Percentiles rank a stretch among this genome's conserved stretches.
These are phyloP conservation scores for Pythium grandisporangium DNA, from an alignment of 352 stramenopile genomes.

Conservation along the genomic window DNA sequence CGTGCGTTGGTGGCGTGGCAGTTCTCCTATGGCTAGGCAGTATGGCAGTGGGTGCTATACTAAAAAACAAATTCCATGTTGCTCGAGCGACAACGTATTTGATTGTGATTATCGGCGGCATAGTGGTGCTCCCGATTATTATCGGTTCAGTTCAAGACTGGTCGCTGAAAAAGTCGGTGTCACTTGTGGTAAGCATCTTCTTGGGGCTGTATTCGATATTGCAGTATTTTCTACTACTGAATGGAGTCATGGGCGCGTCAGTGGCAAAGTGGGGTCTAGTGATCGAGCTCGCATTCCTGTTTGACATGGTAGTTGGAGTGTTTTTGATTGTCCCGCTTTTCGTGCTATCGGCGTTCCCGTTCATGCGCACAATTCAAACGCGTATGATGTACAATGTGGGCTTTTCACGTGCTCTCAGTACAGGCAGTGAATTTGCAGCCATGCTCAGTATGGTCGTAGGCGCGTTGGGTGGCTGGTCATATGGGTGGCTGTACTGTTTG, in stretches of 20 bases:
- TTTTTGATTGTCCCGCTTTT: conserved; percentile 69
- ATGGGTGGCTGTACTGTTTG: conserved; percentile 73
- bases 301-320: conserved; percentile 75
- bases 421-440: conserved; percentile 71
- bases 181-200: conserved; percentile 58
- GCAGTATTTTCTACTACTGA: conserved; percentile 66
- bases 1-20: conserved; percentile 42
- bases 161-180: conserved; percentile 57
- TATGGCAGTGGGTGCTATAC: conserved; percentile 28
- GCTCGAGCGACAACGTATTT: conserved; percentile 58
- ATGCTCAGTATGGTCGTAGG: conserved; percentile 73
- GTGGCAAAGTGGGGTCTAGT: conserved; percentile 62
- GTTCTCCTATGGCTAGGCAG: conserved; percentile 61
- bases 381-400: conserved; percentile 90
- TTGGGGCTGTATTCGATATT: conserved; percentile 66
- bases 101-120: conserved; percentile 49
- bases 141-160: conserved; percentile 53
- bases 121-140: conserved; percentile 44
- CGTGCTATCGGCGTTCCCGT: conserved; percentile 72
- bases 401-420: conserved; percentile 76
- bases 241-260: conserved; percentile 54
- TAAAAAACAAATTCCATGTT: conserved; percentile 55
- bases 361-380: conserved; percentile 85
- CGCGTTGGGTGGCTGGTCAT: conserved; percentile 56
- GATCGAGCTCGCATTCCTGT: conserved; percentile 77